These are phyloP conservation scores for Martensiomyces pterosporus DNA, from an alignment of 192 early-diverging fungal species.

Conservation along the genomic window DNA sequence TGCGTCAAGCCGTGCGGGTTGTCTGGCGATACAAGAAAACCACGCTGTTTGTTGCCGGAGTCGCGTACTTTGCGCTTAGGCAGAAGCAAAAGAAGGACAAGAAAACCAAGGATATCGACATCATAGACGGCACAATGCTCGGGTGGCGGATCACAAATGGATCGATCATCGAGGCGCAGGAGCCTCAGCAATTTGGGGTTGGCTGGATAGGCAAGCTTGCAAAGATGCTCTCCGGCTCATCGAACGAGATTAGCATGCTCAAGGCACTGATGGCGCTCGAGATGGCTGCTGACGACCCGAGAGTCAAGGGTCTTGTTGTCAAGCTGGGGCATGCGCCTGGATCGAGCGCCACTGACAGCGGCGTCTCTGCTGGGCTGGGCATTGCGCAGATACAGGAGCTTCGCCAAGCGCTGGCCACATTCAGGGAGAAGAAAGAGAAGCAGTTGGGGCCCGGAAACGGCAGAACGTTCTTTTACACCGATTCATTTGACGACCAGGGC, in stretches of 20 bases:
- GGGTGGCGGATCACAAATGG: conserved; percentile 21
- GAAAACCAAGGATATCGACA: not conserved
- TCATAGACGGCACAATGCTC: conserved; percentile 12
- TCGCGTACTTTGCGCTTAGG: conserved; percentile 3
- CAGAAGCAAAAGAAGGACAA: not conserved
- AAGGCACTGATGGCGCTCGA: conserved; percentile 45
- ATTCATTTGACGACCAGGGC: conserved; percentile 63
- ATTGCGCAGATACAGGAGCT: conserved; percentile 64
- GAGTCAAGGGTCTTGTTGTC: conserved; percentile 31
- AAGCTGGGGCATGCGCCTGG: conserved; percentile 1
- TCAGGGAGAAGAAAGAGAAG: conserved; percentile 52
- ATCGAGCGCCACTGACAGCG: not conserved
- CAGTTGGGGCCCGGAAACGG: conserved; percentile 47
- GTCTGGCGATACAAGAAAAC: conserved; percentile 21
- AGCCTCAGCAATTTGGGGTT: not conserved
- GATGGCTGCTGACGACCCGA: conserved; percentile 50
- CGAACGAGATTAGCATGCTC: conserved; percentile 23
- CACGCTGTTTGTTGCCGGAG: conserved; percentile 6
- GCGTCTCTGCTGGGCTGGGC: conserved; percentile 28
- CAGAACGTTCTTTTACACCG: conserved; percentile 57
- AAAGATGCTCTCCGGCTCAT: conserved; percentile 3
- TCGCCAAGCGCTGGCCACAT: conserved; percentile 48
- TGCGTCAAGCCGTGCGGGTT: conserved; percentile 1
- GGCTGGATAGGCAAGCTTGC: conserved; percentile 3
- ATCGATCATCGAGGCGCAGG: conserved; percentile 17